Conservation (phyloP, 331 rosid species). For the Rhamnella rubrinervis region DNA sequence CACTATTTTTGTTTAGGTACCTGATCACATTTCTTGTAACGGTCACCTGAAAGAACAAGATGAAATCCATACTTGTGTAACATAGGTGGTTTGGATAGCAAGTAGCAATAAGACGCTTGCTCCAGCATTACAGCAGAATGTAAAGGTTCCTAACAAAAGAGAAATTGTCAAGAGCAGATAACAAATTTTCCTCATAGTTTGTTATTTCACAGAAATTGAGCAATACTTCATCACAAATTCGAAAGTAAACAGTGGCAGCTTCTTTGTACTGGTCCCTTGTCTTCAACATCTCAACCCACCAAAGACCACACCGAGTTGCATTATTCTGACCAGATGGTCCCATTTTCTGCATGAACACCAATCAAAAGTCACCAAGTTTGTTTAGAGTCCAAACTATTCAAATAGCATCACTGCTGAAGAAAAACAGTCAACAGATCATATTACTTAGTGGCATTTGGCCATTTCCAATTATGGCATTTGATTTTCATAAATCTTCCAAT, state of each 20-base stretch:
- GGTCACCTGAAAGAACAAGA: conserved; percentile 99
- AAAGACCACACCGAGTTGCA: conserved; percentile 88
- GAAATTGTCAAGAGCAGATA: conserved; percentile 37
- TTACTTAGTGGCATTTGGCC: not conserved
- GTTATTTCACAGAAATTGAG: conserved; percentile 9
- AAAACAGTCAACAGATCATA: conserved; percentile 1
- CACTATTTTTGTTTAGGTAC: conserved; percentile 38
- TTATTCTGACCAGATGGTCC: conserved; percentile 81
- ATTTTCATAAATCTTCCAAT: too few species aligned
- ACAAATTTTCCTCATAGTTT: conserved; percentile 5
- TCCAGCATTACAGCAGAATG: conserved; percentile 97
- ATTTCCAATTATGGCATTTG: too few species aligned
- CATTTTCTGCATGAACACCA: conserved; percentile 64
- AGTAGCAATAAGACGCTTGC: conserved; percentile 96
- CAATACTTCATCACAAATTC: conserved; percentile 90
- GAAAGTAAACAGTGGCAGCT: conserved; percentile 89
- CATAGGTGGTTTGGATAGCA: conserved; percentile 88
- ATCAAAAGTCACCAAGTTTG: conserved; percentile 13
- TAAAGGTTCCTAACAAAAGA: conserved; percentile 65
- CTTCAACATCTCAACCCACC: conserved; percentile 97
- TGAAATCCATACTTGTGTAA: conserved; percentile 94
- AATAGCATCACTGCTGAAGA: not conserved
- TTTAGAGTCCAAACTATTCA: not conserved
- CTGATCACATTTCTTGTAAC: conserved; percentile 90
- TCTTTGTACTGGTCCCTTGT: conserved; percentile 76